Evolutionary conservation across 352 stramenopile species (phyloP), one percentile per base, ranked within the genome.

Genomic region (Globisporangium canariense): DNA sequence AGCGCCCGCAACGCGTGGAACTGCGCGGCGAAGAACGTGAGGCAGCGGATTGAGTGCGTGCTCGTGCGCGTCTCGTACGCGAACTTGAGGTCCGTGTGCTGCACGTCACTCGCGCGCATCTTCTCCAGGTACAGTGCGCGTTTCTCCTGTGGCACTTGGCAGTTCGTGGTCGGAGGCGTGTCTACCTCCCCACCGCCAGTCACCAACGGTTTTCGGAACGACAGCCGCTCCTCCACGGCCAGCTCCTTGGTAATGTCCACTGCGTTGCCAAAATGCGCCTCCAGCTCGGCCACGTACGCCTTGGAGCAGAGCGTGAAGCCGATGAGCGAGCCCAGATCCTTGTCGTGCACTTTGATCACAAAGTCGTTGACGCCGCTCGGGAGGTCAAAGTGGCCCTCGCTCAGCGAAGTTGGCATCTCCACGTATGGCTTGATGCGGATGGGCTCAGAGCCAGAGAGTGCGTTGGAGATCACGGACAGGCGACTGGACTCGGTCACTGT

Each of bases 51-150:
- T 13, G 87, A 74, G 59, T 90, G 83, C 50, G 75, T 88, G 18
- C 68, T 77, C 0, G 66, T 70, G 6, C 67, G 70, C 52, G 64
- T 71, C 11, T 88, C 79, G 60, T 83, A 91, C 10, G 71, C 74
- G 62, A 94, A 90, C 63, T 91, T 90, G 68, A 92, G 85, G 57
- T 89, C 85, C 22, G 85, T 90, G 57, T 94, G 83, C 67, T 91
- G 81, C 51, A 89, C 71, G 59, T 90, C 85, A 30, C 67, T 76
- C 54, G 81, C 81, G 28, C 78, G 76, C 63, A 94, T 70, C 64
- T 90, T 89, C 57, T 69, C 75, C 75, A 91, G 67, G 71, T 92
- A 94, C 70, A 79, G 70, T 16, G 68, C 46, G 28, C 78, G 69
- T 43, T 80, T 86, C 25, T 75, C 65, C 52, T 74, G 73, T 16